These are phyloP conservation scores for Trichoderma reesei DNA, from an alignment of 495 filamentous ascomycete genomes.

Conservation along the genomic window DNA sequence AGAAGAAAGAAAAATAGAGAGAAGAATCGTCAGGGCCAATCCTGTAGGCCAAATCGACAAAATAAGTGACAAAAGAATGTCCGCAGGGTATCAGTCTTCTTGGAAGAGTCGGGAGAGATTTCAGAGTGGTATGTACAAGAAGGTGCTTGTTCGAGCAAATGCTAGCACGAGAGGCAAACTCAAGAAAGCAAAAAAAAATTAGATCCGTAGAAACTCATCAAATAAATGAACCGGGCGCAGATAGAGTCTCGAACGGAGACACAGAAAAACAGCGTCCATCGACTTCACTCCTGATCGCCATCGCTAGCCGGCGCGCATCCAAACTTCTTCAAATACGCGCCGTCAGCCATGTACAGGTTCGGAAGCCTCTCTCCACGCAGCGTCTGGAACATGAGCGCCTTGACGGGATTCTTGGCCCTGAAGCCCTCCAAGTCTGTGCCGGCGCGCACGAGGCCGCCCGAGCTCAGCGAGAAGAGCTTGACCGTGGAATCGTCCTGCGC, in stretches of 20 bases:
- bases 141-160: too few relatives aligned
- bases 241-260: not conserved
- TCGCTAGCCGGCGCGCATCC: not conserved
- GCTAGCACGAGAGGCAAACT: too few relatives aligned
- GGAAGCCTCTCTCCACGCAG: conserved; percentile 13
- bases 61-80: too few relatives aligned
- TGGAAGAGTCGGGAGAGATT: too few relatives aligned
- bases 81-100: too few relatives aligned
- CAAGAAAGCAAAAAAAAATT: not conserved
- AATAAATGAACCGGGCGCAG: not conserved
- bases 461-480: conserved; percentile 29
- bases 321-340: not conserved
- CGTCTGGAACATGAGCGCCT: conserved; percentile 23
- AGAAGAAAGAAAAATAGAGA: too few relatives aligned
- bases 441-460: conserved; percentile 23
- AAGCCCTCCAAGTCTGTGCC: conserved; percentile 12
- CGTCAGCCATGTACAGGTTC: not conserved
- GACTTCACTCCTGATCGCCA: not conserved
- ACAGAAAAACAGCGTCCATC: not conserved
- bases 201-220: too few relatives aligned
- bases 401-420: conserved; percentile 14
- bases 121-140: too few relatives aligned
- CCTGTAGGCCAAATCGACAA: too few relatives aligned
- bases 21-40: too few relatives aligned
- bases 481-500: conserved; percentile 33